These are phyloP conservation scores for Gymnopilus dilepis DNA, from an alignment of 768 basidiomycete genomes.

Conservation along the genomic window DNA sequence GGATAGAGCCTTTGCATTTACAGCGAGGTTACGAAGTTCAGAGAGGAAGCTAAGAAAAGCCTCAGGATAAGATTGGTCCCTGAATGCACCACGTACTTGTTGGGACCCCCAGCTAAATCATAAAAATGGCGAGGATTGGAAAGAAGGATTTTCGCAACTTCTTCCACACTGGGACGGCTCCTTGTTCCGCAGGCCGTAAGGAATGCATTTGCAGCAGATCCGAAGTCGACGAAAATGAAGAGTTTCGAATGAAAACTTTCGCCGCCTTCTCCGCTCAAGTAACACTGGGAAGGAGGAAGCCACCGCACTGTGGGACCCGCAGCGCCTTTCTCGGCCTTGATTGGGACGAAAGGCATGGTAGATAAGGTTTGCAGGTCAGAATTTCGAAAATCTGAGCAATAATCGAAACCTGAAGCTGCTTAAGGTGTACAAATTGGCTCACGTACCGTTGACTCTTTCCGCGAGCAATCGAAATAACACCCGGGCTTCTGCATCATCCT, in stretches of 20 bases:
- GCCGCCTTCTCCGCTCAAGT: slow-evolving; percentile 57
- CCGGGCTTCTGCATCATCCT: slow-evolving; percentile 55
- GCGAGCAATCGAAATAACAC: slow-evolving; percentile 75
- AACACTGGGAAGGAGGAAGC: slow-evolving; percentile 71
- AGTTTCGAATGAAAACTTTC: slow-evolving; percentile 77
- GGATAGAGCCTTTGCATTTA: slow-evolving; percentile 67
- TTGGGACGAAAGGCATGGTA: slow-evolving; percentile 69
- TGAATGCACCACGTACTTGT: slow-evolving; percentile 52
- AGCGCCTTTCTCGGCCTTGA: slow-evolving; percentile 37
- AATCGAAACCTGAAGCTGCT: neutral
- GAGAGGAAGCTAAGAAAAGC: slow-evolving; percentile 63
- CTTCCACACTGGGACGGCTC: slow-evolving; percentile 85
- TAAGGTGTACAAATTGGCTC: neutral
- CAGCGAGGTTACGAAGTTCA: slow-evolving; percentile 86
- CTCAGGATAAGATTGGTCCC: neutral
- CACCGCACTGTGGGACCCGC: slow-evolving; percentile 42
- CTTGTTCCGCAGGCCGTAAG: slow-evolving; percentile 87
- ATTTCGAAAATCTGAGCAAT: slow-evolving; percentile 57
- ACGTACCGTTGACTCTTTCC: slow-evolving; percentile 47
- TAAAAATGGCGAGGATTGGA: slow-evolving; percentile 75
- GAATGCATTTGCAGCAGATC: slow-evolving; percentile 80
- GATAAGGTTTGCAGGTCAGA: slow-evolving; percentile 63
- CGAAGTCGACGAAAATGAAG: slow-evolving; percentile 91
- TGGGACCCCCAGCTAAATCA: slow-evolving; percentile 67
- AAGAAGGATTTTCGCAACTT: slow-evolving; percentile 74